Evolutionary conservation across 176 grass and related monocot species (phyloP), one percentile per base, ranked within the genome.

Genomic region (Tuctoria greenei): DNA sequence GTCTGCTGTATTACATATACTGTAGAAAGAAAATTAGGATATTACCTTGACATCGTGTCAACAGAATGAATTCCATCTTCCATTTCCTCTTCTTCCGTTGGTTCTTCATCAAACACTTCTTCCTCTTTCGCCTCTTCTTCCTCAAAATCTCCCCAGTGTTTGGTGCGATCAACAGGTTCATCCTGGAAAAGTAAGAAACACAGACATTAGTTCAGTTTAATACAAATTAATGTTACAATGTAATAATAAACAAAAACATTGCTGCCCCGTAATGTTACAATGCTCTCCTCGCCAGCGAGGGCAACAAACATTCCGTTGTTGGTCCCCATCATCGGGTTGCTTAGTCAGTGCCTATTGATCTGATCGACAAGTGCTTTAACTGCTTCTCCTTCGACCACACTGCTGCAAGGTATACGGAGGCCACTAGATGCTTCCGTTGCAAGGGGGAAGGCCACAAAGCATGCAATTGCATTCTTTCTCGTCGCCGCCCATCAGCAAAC

Each of bases 91-190:
- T 93, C 90, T 64, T 93, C 90, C 86, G 86, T 86, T 51, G 20
- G 52, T 67, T 84, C 90, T 61, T 93, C 90, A 26, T 81, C 86
- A 1, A 79, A 83, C 23, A 86, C 83, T 24, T 89, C 87, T 9
- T 88, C 85, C 7, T 93, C 90, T 16, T 89, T 85, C n/a, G 87
- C 90, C 49, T 93, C 90, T 50, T 93, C 90, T 64, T 93, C 90
- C 55, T 93, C 95, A 75, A 98, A 80, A 77, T 98, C 95, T 86
- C 91, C 95, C 91, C 95, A 98, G 66, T 98, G 95, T 62, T 94
- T 94, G 79, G 88, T 94, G 45, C 88, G 89, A 71, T 98, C 95
- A 74, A 88, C 84, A 37, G 95, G 95, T 42, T 98, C 95, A 63
- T 98, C 95, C 95, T 98, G 47, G 49, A 78, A 51, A 9, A 21